Evolutionary conservation across 805 yeast genomes (phyloP).

Genomic region (Hanseniaspora thailandica): DNA sequence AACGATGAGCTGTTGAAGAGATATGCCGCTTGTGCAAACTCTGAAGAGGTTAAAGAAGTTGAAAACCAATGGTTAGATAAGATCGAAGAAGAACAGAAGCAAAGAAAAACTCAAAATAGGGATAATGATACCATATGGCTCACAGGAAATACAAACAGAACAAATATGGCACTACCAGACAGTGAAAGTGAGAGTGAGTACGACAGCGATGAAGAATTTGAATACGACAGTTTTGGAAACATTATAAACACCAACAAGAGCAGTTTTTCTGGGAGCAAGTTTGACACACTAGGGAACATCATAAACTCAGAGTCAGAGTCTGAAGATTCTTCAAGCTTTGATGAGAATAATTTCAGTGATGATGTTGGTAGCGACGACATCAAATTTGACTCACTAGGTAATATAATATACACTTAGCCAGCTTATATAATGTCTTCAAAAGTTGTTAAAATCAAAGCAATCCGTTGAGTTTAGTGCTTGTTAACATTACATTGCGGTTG

Average conservation of each 20-base stretch:
- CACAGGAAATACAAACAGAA: conserved; percentile 64
- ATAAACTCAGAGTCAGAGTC: conserved; percentile 16
- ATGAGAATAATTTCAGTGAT: neutral
- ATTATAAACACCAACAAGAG: conserved; percentile 10
- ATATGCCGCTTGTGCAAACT: conserved; percentile 71
- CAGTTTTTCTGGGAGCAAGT: conserved; percentile 17
- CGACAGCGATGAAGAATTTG: conserved; percentile 15
- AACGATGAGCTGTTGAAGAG: conserved; percentile 66
- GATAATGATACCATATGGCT: conserved; percentile 55
- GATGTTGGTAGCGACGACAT: neutral
- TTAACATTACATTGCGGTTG: too few relatives aligned
- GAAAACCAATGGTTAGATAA: conserved; percentile 63
- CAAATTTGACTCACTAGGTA: conserved; percentile 25
- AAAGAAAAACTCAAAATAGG: conserved; percentile 43
- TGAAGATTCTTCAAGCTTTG: neutral
- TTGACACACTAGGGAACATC: conserved; percentile 20
- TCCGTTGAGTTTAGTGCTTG: too few relatives aligned
- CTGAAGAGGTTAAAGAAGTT: conserved; percentile 57
- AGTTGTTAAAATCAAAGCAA: too few relatives aligned
- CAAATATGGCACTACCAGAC: conserved; percentile 2
- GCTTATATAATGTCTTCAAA: too few relatives aligned
- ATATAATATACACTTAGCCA: conserved; percentile 15
- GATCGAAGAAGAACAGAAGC: conserved; percentile 54
- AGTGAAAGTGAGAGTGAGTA: neutral
- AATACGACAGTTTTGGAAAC: conserved; percentile 21